Percentiles rank a stretch among this genome's conserved stretches.
Evolutionary conservation across 805 yeast genomes (phyloP).

Genomic region (Sugiyamaella chiloensis): DNA sequence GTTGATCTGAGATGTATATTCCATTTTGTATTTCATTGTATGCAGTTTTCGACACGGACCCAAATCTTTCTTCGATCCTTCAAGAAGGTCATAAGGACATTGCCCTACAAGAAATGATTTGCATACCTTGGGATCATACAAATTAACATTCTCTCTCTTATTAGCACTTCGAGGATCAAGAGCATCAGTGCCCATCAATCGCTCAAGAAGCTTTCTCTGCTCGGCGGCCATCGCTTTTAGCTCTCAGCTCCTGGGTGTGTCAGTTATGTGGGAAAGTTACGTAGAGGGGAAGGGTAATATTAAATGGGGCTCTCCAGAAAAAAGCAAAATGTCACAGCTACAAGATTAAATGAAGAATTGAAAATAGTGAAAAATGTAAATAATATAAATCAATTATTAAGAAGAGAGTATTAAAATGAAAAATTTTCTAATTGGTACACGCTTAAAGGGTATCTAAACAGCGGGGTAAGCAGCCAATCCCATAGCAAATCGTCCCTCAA

Average conservation of each 20-base stretch:
- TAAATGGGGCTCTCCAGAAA: too few species aligned
- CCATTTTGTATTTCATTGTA: slow-evolving; percentile 65
- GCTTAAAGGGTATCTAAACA: too few species aligned
- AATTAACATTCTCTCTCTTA: slow-evolving; percentile 40
- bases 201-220: slow-evolving; percentile 72
- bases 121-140: slow-evolving; percentile 63
- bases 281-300: too few species aligned
- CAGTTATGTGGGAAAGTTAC: neutral
- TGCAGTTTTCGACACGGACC: slow-evolving; percentile 80
- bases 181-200: slow-evolving; percentile 64
- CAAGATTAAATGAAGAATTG: too few species aligned
- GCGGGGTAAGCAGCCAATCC: too few species aligned
- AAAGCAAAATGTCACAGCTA: too few species aligned
- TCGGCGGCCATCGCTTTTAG: slow-evolving; percentile 54
- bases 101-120: slow-evolving; percentile 78
- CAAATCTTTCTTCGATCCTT: slow-evolving; percentile 75
- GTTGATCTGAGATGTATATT: slow-evolving; percentile 46
- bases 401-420: too few species aligned
- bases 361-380: too few species aligned
- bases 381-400: too few species aligned
- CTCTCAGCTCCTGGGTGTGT: neutral
- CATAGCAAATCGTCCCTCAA: neutral
- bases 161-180: slow-evolving; percentile 26
- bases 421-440: too few species aligned
- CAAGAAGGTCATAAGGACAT: slow-evolving; percentile 82